phyloP scores from a whole-genome alignment of 2,329 filamentous ascomycete genomes.

The Hypoxylon rubiginosum region DNA sequence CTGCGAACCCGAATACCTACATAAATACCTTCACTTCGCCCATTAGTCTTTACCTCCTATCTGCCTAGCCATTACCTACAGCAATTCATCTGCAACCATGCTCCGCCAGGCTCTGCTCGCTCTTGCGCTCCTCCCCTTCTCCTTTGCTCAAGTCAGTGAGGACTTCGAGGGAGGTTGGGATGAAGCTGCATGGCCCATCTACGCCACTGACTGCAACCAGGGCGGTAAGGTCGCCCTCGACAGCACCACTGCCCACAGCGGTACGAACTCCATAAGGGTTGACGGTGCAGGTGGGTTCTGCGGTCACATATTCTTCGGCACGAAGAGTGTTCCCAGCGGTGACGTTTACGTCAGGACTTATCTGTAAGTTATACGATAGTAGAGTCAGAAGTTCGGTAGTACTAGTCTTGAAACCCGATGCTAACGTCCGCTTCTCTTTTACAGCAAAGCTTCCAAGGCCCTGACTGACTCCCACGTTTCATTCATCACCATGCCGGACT shows the following conservation, averaged over 20 bases:
- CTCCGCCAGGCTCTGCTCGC: conserved; percentile 60
- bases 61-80: conserved; percentile 1
- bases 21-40: conserved; percentile 47
- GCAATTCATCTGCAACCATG: conserved; percentile 52
- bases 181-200: conserved; percentile 68
- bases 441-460: conserved; percentile 67
- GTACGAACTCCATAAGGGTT: conserved; percentile 67
- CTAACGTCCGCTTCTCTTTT: conserved; percentile 39
- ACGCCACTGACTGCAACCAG: conserved; percentile 71
- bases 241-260: conserved; percentile 67
- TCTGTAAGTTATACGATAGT: conserved; percentile 60
- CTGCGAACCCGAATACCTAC: conserved; percentile 40
- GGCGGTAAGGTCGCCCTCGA: conserved; percentile 70
- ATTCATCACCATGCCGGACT: conserved; percentile 75
- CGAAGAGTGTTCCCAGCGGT: conserved; percentile 66
- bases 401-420: not conserved
- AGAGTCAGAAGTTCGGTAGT: not conserved
- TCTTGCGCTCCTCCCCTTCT: conserved; percentile 61
- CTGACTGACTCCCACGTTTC: conserved; percentile 71
- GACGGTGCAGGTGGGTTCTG: conserved; percentile 67
- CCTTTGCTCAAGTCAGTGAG: conserved; percentile 66
- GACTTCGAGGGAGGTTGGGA: conserved; percentile 72
- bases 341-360: conserved; percentile 70
- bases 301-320: conserved; percentile 73
- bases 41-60: conserved; percentile 27